Evolutionary conservation across 805 yeast species (phyloP), one percentile per base, ranked within the genome.

Genomic region (Kodamaea kakaduensis): DNA sequence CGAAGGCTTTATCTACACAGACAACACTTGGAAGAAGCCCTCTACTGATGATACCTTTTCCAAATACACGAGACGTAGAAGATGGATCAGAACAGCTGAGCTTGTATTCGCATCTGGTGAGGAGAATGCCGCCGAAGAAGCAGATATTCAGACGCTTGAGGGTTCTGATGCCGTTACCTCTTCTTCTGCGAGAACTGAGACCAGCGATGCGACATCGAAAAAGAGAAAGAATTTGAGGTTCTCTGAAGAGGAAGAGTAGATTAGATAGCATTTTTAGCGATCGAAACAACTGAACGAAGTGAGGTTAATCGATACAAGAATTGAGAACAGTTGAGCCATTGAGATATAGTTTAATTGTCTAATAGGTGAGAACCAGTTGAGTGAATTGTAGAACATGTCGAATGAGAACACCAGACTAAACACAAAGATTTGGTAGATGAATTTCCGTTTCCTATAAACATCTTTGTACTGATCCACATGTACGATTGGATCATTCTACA

Each of bases 71-170:
- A 76, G 98, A 58, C 75, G 96, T 54, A 77, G 98, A 65, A 73
- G 97, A 54, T 90, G 98, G 98, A 76, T 90, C 10, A 75, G 98
- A 45, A 86, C 95, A 1, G 98, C 98, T 0, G 95, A 86, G 56
- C 68, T 88, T 46, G 80, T 84, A 4, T 61, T 64, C 19, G 31
- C 42, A 12, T 20, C 17, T 13, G 33, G 17, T 13, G 36, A 31
- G 14, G 37, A 15, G 18, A 16, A 15, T 17, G 36, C 22, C 3
- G 19, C 29, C 6, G 31, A 23, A 14, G 20, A 10, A 7, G 7
- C 18, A 10, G 29, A 26, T 5, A 26, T 26, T 7, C 6, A 9
- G 9, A 8, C 25, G 22, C 17, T 16, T 9, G 31, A 29, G 17
- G 36, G 17, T 4, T 26, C 29, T 13, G 23, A 26, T 2, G 28